Base-by-base conservation (phyloP, 768 basidiomycete genomes). In the Leucocoprinus sp. region DNA sequence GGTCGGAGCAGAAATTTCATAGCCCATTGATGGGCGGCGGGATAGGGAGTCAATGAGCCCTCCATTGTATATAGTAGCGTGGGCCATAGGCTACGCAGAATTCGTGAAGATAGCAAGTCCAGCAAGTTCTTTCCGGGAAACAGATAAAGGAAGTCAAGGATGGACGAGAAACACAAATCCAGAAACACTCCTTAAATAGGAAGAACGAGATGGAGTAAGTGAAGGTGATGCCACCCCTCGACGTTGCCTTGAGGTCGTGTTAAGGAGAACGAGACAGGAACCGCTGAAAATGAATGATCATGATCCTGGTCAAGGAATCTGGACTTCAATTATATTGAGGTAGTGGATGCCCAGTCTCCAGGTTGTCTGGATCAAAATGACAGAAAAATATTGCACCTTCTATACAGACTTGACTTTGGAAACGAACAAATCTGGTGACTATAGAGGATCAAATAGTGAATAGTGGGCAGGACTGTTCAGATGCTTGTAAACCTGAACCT, bases 21-120 rank as follows among this genome's bases (percentile, higher is more conserved):
- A 68, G 24, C 58, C 62, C 49, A 68, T 66, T 45, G 64, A 72
- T 49, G 61, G 69, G 33, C 64, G 63, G 37, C 68, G 66, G 45
- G 69, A 68, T 33, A 62, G 41, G 4, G 64, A 59, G 43, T 60
- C 60, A 41, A 48, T 41, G 29, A 56, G 56, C 19, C 54, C 54
- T 49, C 52, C 52, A 39, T 58, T 57, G 37, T 58, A 63, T 18
- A 56, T 53, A 18, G 53, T 45, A 42, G 40, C 41, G 38, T 54
- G 56, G 36, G 56, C 51, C 54, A 57, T 52, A 37, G 14, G 39
- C n/a, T 14, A 22, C 22, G 26, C 8, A 23, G 15, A 5, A 9
- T 26, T 23, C 19, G 22, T 7, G 28, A 9, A 9, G 15, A 31
- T 8, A 33, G 19, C 27, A 48, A 42, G 40, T 15, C 19, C 40